Percentiles rank a stretch among this genome's conserved stretches.
These are phyloP conservation scores for Kokia cookei DNA, from an alignment of 441 rosid species.

Conservation along the genomic window DNA sequence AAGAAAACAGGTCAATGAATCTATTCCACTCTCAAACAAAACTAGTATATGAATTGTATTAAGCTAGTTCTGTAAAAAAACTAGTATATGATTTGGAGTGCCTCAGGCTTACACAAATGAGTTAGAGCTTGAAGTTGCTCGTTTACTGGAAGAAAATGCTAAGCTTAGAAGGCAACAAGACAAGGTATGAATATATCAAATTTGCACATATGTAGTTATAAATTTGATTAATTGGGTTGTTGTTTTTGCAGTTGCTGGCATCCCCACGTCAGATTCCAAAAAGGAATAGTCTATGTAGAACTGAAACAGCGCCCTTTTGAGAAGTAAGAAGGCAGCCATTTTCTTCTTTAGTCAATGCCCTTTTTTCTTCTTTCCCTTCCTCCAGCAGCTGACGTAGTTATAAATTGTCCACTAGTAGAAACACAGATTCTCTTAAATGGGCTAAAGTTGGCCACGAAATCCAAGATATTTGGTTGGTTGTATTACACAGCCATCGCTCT, in stretches of 20 bases:
- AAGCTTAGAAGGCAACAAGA: slow-evolving; percentile 35
- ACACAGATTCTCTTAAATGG: background rate
- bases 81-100: background rate
- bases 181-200: slow-evolving; percentile 19
- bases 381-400: background rate
- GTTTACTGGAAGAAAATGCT: slow-evolving; percentile 32
- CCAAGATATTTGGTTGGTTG: background rate
- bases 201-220: background rate
- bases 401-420: background rate
- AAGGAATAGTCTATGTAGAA: slow-evolving; percentile 31
- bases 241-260: slow-evolving; percentile 20
- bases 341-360: background rate
- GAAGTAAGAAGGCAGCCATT: background rate
- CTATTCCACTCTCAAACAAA: too few species aligned
- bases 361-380: background rate
- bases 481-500: too few species aligned
- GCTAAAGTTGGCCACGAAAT: background rate
- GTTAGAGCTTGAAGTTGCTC: slow-evolving; percentile 27
- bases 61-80: background rate
- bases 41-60: background rate
- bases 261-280: slow-evolving; percentile 23
- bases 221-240: background rate
- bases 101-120: slow-evolving; percentile 44
- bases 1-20: slow-evolving; percentile 34
- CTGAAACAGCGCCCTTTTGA: slow-evolving; percentile 43